Base-by-base conservation (phyloP, 1,284 basidiomycete species). In the Trametes versicolor region DNA sequence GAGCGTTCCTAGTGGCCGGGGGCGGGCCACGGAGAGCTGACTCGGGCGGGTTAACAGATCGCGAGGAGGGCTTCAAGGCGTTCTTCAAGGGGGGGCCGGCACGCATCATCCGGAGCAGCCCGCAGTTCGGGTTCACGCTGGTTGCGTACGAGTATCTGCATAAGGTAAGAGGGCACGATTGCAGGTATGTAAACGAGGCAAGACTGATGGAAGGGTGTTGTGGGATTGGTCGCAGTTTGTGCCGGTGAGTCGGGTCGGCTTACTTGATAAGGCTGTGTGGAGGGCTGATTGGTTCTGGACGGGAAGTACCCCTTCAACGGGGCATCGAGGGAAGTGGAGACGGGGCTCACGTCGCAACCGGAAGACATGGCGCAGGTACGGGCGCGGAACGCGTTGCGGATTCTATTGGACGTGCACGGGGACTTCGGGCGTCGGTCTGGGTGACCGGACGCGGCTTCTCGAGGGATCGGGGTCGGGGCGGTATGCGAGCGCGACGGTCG, bases 41-140 rank as follows among this genome's bases (percentile, higher is more conserved):
- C 59, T 25, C 15, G 53, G 51, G 58, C 49, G 51, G 13, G 58
- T n/a, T 37, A 34, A 50, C 72, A 94, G 92, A 92, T 74, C 87
- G 84, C 19, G 94, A 97, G 78, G 95, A 97, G 76, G 95, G 94
- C 9, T 93, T 94, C 77, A 84, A 82, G 52, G 97, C 98, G 10
- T 83, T 99, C 69, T 99, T 94, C 88, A 99, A 99, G 80, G 98
- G 97, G 58, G 96, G 96, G 57, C 86, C 94, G 32, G 97, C 97
- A 49, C 94, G 97, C 71, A 85, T 98, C 56, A 81, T 98, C 64
- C 87, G 97, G 71, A 95, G 93, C 77, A 94, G 90, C 74, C 92
- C 91, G 63, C 92, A 95, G 76, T 97, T 97, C 75, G 95, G 95
- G 59, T 98, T 97, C 71, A 99, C 97, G 25, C 84, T 99, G 32